Conservation (phyloP, 768 basidiomycete genomes). For the Hortiboletus campestris region DNA sequence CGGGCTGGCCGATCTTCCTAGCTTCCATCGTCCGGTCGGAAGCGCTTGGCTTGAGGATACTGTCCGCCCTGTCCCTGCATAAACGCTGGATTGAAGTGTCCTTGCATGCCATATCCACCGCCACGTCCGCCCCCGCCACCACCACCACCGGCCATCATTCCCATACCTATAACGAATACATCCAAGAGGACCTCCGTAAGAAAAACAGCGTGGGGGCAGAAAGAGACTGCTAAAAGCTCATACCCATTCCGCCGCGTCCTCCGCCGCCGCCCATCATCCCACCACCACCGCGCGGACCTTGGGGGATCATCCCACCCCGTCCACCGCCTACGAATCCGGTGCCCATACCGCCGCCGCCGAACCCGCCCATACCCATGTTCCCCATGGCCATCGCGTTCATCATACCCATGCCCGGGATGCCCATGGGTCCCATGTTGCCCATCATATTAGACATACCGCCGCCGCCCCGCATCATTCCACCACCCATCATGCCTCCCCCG, state of each 20-base stretch:
- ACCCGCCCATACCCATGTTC: conserved; percentile 42
- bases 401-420: conserved; percentile 37
- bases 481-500: conserved; percentile 30
- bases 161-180: conserved; percentile 46
- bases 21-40: conserved; percentile 51
- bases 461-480: conserved; percentile 39
- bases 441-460: conserved; percentile 42
- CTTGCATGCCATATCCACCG: conserved; percentile 51
- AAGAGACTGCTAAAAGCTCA: conserved; percentile 32
- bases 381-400: conserved; percentile 42
- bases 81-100: conserved; percentile 77
- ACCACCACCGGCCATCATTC: conserved; percentile 49
- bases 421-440: conserved; percentile 44
- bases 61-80: conserved; percentile 49
- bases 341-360: conserved; percentile 41
- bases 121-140: conserved; percentile 25
- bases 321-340: conserved; percentile 42
- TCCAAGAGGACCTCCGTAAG: conserved; percentile 30
- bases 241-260: conserved; percentile 53
- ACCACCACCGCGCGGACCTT: conserved; percentile 40
- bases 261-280: conserved; percentile 51
- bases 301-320: conserved; percentile 54
- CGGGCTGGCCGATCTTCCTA: conserved; percentile 12
- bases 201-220: conserved; percentile 21
- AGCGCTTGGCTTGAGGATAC: conserved; percentile 50